Percentiles rank a stretch among this genome's conserved stretches.
These are phyloP conservation scores for Phyllostachys edulis DNA, from an alignment of 176 grass and related monocot genomes.

Conservation along the genomic window DNA sequence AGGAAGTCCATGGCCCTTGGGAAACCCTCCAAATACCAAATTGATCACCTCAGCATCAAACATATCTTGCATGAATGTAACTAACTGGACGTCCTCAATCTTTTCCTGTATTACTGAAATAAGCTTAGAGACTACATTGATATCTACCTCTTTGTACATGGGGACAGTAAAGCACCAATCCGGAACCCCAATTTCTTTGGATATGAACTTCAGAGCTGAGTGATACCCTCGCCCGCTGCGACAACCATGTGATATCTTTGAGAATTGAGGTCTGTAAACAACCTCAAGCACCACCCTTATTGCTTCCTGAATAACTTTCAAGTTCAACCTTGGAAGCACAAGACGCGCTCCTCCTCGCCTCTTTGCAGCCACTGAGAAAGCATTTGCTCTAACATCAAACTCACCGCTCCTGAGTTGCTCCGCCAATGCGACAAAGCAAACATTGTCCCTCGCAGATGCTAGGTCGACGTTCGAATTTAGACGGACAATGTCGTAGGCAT, in stretches of 20 bases:
- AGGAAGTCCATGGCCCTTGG: constrained; percentile 86
- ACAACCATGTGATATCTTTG: constrained; percentile 90
- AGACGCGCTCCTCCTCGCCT: constrained; percentile 39
- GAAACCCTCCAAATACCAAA: constrained; percentile 81
- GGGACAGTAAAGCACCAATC: constrained; percentile 87
- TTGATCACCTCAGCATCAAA: constrained; percentile 81
- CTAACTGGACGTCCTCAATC: constrained; percentile 57
- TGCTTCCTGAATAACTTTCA: constrained; percentile 86
- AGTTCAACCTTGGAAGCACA: constrained; percentile 70
- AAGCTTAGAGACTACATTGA: constrained; percentile 55
- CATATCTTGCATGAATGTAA: constrained; percentile 64
- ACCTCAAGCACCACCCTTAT: constrained; percentile 76
- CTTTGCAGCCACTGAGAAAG: constrained; percentile 42
- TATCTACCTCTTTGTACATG: constrained; percentile 68
- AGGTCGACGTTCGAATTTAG: constrained; percentile 67
- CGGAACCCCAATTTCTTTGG: constrained; percentile 57
- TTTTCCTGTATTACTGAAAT: constrained; percentile 71
- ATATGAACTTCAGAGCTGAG: constrained; percentile 66
- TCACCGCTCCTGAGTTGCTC: constrained; percentile 49
- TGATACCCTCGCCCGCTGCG: constrained; percentile 64
- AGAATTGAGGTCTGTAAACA: constrained; percentile 80
- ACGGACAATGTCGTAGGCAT: constrained; percentile 74
- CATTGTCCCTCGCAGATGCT: constrained; percentile 37
- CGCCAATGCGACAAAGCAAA: constrained; percentile 55
- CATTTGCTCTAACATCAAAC: constrained; percentile 52